Percentiles rank a stretch among this genome's conserved stretches.
phyloP scores from a whole-genome alignment of 257 asterid species.

The Gardenia jasminoides region DNA sequence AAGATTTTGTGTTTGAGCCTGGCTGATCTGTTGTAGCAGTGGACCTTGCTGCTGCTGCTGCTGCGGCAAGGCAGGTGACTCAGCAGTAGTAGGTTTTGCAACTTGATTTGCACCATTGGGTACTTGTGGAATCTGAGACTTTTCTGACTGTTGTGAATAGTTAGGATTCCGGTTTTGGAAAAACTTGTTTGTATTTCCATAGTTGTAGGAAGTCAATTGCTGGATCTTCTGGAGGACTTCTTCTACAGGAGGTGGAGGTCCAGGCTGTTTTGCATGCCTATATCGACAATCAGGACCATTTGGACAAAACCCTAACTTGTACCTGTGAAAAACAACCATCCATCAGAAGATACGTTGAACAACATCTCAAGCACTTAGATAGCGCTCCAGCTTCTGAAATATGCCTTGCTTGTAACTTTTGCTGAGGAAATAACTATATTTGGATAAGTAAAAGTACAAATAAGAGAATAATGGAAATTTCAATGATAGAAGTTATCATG shows the following conservation, averaged over 20 bases:
- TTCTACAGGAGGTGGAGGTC: conserved; percentile 93
- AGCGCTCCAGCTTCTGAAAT: neutral
- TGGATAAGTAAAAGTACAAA: neutral
- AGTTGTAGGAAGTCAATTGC: conserved; percentile 59
- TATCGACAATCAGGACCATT: conserved; percentile 97
- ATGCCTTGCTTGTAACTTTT: neutral
- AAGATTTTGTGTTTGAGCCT: conserved; percentile 54
- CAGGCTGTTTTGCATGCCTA: conserved; percentile 94
- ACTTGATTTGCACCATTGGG: conserved; percentile 49
- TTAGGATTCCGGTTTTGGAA: conserved; percentile 66
- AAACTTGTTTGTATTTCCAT: conserved; percentile 63
- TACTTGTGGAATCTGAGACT: conserved; percentile 53
- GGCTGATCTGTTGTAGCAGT: conserved; percentile 57
- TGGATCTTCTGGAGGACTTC: conserved; percentile 95
- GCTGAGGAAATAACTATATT: neutral
- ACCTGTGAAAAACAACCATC: conserved; percentile 52
- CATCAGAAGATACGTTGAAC: conserved; percentile 20
- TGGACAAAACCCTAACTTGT: conserved; percentile 94
- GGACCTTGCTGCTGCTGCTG: conserved; percentile 40
- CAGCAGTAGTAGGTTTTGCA: conserved; percentile 40
- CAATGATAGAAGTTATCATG: neutral
- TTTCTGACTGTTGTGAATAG: conserved; percentile 59
- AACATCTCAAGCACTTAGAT: neutral
- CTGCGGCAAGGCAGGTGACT: conserved; percentile 44
- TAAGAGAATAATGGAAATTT: neutral